These are phyloP conservation scores for Solanum habrochaites DNA, from an alignment of 257 asterid species.

Conservation along the genomic window DNA sequence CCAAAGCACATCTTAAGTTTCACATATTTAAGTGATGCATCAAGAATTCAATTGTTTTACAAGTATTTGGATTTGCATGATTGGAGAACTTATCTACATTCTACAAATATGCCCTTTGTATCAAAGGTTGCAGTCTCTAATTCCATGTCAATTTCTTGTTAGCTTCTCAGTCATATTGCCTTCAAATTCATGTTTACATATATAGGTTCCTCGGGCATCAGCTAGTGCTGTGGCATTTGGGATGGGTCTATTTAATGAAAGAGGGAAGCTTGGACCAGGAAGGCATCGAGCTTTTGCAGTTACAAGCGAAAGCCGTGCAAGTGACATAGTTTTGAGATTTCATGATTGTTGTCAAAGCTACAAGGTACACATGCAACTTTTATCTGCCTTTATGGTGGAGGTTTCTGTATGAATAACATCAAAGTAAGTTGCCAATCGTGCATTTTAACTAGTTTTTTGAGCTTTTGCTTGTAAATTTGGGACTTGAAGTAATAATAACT, in stretches of 20 bases:
- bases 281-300: constrained; percentile 90
- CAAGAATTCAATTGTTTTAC: neutral
- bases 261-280: constrained; percentile 84
- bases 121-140: neutral
- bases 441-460: neutral
- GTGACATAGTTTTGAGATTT: constrained; percentile 80
- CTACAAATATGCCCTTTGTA: neutral
- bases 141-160: neutral
- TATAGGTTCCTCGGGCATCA: constrained; percentile 83
- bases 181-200: neutral
- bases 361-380: constrained; percentile 35
- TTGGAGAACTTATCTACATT: neutral
- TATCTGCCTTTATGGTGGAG: neutral
- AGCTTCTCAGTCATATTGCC: neutral
- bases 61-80: neutral
- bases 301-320: constrained; percentile 90
- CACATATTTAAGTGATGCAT: neutral
- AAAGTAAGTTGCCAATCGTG: neutral
- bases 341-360: constrained; percentile 97
- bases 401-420: neutral
- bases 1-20: neutral
- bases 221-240: constrained; percentile 98
- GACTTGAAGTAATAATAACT: neutral
- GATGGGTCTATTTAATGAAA: constrained; percentile 80
- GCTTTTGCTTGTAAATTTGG: neutral